Percentiles rank a stretch among this genome's conserved stretches.
These are phyloP conservation scores for Crithidia expoeki DNA, from an alignment of 208 protist genomes.

Conservation along the genomic window DNA sequence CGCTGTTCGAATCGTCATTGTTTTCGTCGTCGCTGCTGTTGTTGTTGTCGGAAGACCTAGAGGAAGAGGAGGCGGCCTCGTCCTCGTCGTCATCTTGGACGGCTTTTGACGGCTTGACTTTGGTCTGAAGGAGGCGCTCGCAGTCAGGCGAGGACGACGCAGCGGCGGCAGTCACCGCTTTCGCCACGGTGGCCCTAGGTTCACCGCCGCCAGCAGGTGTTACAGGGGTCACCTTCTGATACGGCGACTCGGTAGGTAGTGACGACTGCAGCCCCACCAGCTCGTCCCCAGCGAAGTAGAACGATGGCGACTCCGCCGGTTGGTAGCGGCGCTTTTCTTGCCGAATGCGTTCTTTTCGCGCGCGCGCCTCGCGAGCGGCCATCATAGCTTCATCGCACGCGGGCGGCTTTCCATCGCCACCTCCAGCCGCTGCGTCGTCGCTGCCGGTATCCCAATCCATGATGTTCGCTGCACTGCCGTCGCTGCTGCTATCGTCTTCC, in stretches of 20 bases:
- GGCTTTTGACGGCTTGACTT: not conserved
- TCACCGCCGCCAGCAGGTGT: not conserved
- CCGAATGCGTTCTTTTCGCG: conserved; percentile 1
- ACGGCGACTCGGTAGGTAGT: not conserved
- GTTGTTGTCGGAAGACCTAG: conserved; percentile 3
- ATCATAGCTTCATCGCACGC: conserved; percentile 12
- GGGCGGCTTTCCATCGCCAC: conserved; percentile 2
- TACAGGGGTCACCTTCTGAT: not conserved
- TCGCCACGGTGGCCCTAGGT: not conserved
- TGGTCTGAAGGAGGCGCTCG: not conserved
- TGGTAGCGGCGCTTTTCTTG: conserved; percentile 14
- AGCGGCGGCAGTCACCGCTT: not conserved
- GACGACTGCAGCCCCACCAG: conserved; percentile 2
- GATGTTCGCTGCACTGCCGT: conserved; percentile 8
- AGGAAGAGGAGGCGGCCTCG: conserved; percentile 3
- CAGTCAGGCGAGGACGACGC: not conserved
- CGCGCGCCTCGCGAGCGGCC: conserved; percentile 14
- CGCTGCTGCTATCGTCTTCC: conserved; percentile 4
- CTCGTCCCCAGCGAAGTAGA: conserved; percentile 22
- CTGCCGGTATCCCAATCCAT: conserved; percentile 12
- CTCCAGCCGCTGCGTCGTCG: conserved; percentile 2
- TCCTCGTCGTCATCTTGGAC: not conserved
- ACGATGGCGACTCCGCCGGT: conserved; percentile 16
- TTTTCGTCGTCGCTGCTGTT: conserved; percentile 7
- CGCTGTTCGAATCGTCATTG: conserved; percentile 12